phyloP scores from a whole-genome alignment of 2,329 filamentous ascomycete species.

The Chaetomium olivaceum region DNA sequence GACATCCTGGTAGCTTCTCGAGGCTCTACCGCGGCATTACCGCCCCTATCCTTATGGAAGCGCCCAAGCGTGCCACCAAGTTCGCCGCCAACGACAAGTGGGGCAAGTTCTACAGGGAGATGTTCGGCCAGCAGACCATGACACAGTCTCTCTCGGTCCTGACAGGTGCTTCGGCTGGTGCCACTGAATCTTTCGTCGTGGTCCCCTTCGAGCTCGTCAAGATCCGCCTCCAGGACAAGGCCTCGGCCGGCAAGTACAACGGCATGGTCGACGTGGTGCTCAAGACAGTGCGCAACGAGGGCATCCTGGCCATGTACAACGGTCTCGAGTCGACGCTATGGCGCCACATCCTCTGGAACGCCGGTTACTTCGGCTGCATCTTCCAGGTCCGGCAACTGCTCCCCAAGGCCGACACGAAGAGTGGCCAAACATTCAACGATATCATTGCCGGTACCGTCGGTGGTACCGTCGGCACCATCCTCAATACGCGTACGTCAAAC shows the following conservation, averaged over 20 bases:
- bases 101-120: conserved; percentile 88
- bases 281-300: conserved; percentile 83
- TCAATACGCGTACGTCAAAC: conserved; percentile 72
- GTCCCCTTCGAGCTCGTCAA: conserved; percentile 98
- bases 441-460: conserved; percentile 83
- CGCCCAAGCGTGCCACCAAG: conserved; percentile 86
- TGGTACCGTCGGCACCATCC: conserved; percentile 81
- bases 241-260: conserved; percentile 83
- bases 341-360: conserved; percentile 86
- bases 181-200: conserved; percentile 94
- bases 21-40: conserved; percentile 93
- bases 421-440: conserved; percentile 80
- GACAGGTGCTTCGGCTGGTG: conserved; percentile 91
- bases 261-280: conserved; percentile 77
- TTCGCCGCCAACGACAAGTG: conserved; percentile 99
- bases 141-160: conserved; percentile 88
- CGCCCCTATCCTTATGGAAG: conserved; percentile 88
- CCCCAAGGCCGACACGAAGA: conserved; percentile 78
- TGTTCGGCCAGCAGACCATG: conserved; percentile 84
- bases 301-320: conserved; percentile 87
- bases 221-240: conserved; percentile 95
- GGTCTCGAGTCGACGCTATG: conserved; percentile 95
- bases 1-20: conserved; percentile 61
- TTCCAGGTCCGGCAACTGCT: conserved; percentile 90
- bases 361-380: conserved; percentile 97